Evolutionary conservation across 257 asterid genomes (phyloP).

Genomic region (Oldenlandia corymbosa): DNA sequence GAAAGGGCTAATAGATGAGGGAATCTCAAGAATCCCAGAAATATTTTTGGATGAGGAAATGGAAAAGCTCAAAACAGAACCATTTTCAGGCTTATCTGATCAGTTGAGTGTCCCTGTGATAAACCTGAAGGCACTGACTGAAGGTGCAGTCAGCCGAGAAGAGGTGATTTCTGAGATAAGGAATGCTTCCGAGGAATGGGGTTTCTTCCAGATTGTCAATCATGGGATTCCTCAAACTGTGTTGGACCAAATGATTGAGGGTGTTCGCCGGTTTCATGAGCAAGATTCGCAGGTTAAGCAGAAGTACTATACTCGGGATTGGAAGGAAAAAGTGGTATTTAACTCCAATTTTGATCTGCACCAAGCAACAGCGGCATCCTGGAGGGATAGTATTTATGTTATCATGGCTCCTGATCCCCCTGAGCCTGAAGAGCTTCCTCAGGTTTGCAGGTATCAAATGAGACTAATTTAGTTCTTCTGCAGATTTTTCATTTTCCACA

Average conservation of each 20-base stretch:
- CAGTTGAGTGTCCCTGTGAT: too few species aligned
- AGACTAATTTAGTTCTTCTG: too few species aligned
- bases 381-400: conserved; percentile 23
- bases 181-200: conserved; percentile 8
- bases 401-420: conserved; percentile 23
- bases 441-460: conserved; percentile 14
- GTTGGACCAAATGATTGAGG: conserved; percentile 20
- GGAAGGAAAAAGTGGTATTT: background rate
- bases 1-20: conserved; percentile 49
- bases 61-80: background rate
- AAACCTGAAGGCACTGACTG: too few species aligned
- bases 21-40: conserved; percentile 29
- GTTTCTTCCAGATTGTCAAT: conserved; percentile 20
- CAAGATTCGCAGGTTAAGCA: conserved; percentile 20
- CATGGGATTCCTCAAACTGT: conserved; percentile 18
- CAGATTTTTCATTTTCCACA: too few species aligned
- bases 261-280: conserved; percentile 22
- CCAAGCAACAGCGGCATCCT: conserved; percentile 13
- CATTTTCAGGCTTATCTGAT: background rate
- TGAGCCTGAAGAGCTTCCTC: conserved; percentile 14
- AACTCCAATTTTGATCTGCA: conserved; percentile 26
- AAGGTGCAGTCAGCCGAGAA: too few species aligned
- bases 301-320: conserved; percentile 16
- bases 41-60: conserved; percentile 24
- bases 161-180: too few species aligned